A percentile compares a stretch with the other conserved stretches of the same genome.
Evolutionary conservation across 2,329 filamentous ascomycete species (phyloP).

Genomic region (Fusarium tjaetaba): DNA sequence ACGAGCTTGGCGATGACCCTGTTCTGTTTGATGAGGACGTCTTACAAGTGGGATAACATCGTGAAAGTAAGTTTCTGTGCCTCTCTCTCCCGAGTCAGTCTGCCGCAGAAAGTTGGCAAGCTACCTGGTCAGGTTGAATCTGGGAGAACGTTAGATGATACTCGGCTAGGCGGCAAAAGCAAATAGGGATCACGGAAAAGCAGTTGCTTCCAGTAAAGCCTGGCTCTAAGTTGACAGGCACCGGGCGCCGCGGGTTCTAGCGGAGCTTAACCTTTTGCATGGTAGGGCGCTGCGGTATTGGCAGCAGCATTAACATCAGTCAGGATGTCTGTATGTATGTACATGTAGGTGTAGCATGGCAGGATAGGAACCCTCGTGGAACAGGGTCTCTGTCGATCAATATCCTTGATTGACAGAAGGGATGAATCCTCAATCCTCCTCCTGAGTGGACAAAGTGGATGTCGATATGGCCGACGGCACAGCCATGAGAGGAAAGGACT

Average conservation of each 20-base stretch:
- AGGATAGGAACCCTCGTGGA: slow-evolving; percentile 30
- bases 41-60: slow-evolving; percentile 6
- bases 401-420: slow-evolving; percentile 27
- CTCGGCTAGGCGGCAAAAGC: slow-evolving; percentile 30
- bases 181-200: slow-evolving; percentile 31
- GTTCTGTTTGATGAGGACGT: slow-evolving; percentile 9
- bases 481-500: slow-evolving; percentile 18
- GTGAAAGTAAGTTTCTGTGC: slow-evolving; percentile 22
- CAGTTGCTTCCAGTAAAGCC: slow-evolving; percentile 24
- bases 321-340: background rate
- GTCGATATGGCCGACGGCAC: slow-evolving; percentile 25
- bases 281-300: background rate
- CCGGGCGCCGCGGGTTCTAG: slow-evolving; percentile 11
- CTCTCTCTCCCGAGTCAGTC: slow-evolving; percentile 28
- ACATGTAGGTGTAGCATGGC: slow-evolving; percentile 8
- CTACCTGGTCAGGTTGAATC: slow-evolving; percentile 25
- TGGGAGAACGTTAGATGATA: slow-evolving; percentile 19
- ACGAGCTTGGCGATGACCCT: slow-evolving; percentile 20
- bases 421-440: slow-evolving; percentile 19
- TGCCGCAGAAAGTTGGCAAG: slow-evolving; percentile 24
- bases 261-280: slow-evolving; percentile 28
- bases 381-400: slow-evolving; percentile 36
- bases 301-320: background rate
- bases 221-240: slow-evolving; percentile 9
- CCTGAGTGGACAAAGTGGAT: slow-evolving; percentile 18